Evolutionary conservation across 108 stramenopile species (phyloP), one percentile per base, ranked within the genome.

Genomic region (Cyclotella choctawhatcheeana): DNA sequence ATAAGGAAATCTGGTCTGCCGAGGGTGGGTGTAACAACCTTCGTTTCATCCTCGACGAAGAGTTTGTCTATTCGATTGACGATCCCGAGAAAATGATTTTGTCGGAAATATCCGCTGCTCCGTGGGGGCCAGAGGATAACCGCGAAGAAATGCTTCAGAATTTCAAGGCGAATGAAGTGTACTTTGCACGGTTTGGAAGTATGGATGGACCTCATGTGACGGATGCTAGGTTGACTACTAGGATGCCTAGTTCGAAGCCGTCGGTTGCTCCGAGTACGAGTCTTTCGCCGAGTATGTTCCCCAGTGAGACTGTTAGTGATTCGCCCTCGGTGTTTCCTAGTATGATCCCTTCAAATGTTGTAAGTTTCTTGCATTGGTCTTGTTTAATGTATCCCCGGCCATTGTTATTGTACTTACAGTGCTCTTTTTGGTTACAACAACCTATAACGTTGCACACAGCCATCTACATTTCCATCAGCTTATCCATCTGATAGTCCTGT

Each of bases 31-130:
- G 55, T 30, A 31, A 31, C 1, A 31, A 56, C 30, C 29, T 56
- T 56, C 55, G 55, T 4, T 31, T 56, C 27, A 56, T 56, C 27
- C 12, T 31, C 30, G 55, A 56, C 31, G 29, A 56, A 31, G 10
- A 56, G 14, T 6, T 56, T 8, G 55, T 56, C 12, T 56, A 56
- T 56, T 31, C 27, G 8, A 56, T n/a, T 10, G 12, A 10, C 0
- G 29, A 56, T 30, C 1, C 27, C 13, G 55, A 56, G 12, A 30
- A n/a, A 12, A n/a, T 56, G 29, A 56, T 30, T n/a, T 10, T 56
- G 27, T 27, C 14, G 12, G 55, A 56, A 31, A 10, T 56, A 14
- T 27, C 55, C 2, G 29, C 1, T 8, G 14, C 16, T 12, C 55
- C 55, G 12, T 56, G 29, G 1, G 10, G 29, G 10, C 10, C 55